Evolutionary conservation across 108 stramenopile genomes (phyloP), one percentile per base, ranked within the genome.

Genomic region (Cyclotella kingstonii): DNA sequence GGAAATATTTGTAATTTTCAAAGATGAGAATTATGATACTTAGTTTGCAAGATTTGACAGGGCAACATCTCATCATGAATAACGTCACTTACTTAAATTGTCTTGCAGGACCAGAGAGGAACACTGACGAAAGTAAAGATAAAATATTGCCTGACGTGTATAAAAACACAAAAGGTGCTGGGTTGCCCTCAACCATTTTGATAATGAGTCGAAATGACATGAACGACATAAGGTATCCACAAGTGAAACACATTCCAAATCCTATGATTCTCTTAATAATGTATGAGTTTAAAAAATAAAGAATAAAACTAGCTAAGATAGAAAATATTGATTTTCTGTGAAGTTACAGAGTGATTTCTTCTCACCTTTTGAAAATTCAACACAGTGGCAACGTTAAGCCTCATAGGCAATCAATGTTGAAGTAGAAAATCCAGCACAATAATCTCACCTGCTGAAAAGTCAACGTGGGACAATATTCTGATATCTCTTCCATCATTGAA

Each of bases 221-320:
- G 69, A 90, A 90, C 12, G 87, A 86, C 68, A 90, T 89, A 51
- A 90, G 59, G 55, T 89, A 92, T 25, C 88, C 92, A 28, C 81
- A 23, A 5, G 70, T 66, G 68, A 94, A 94, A 45, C 85, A 83
- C 2, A 77, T 42, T 8, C 52, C 73, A 68, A 91, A 88, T 33
- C 86, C 86, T 43, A 80, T 79, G 17, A 90, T 31, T 51, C 84
- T 71, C 62, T 76, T 19, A 6, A 0, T 23, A 42, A 29, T 38
- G 29, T n/a, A n/a, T n/a, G n/a, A 38, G 12, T 38, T 7, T 28
- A 27, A 53, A 15, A 10, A 27, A 55, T 3, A 38, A 30, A 26
- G 26, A 10, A 44, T n/a, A 44, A 44, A 9, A 12, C 5, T 44
- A 18, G 19, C n/a, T 17, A 18, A n/a, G 8, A 15, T 44, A 5